A percentile compares a stretch with the other conserved stretches of the same genome.
Conservation (phyloP, 306 rosid genomes). For the Crotalaria pallida region DNA sequence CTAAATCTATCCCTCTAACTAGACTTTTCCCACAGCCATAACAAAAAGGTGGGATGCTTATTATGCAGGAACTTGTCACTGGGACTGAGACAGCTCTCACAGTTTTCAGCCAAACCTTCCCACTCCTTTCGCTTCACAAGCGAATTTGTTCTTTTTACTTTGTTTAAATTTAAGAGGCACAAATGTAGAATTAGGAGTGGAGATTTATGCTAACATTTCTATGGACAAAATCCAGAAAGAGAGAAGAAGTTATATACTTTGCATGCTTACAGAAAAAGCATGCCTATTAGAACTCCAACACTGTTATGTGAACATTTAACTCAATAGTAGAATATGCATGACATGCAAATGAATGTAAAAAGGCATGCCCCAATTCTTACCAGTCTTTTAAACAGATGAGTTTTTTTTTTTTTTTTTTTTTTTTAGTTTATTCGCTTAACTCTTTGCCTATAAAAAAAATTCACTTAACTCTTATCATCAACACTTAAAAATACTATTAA, state of each 20-base stretch:
- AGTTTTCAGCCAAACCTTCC: not conserved
- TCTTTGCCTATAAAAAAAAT: too few relatives aligned
- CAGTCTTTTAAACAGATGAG: too few relatives aligned
- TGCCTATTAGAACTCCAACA: too few relatives aligned
- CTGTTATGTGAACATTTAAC: too few relatives aligned
- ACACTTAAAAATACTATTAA: not conserved
- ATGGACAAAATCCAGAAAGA: too few relatives aligned
- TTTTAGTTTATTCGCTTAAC: too few relatives aligned
- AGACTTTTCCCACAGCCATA: constrained; percentile 11
- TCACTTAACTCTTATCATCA: constrained; percentile 2
- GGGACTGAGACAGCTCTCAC: not conserved
- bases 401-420: too few relatives aligned
- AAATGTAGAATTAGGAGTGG: not conserved
- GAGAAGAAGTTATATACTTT: too few relatives aligned
- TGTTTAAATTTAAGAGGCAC: too few relatives aligned
- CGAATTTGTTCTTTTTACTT: too few relatives aligned
- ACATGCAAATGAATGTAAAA: not conserved
- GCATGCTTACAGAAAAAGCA: too few relatives aligned
- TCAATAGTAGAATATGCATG: not conserved
- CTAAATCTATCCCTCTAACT: constrained; percentile 25
- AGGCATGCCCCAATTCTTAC: not conserved
- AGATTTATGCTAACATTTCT: too few relatives aligned
- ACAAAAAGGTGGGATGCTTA: constrained; percentile 29
- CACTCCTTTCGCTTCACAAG: not conserved
- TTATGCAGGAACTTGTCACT: not conserved